Base-by-base conservation (phyloP, 345 rosid species). In the Aurinia saxatilis region DNA sequence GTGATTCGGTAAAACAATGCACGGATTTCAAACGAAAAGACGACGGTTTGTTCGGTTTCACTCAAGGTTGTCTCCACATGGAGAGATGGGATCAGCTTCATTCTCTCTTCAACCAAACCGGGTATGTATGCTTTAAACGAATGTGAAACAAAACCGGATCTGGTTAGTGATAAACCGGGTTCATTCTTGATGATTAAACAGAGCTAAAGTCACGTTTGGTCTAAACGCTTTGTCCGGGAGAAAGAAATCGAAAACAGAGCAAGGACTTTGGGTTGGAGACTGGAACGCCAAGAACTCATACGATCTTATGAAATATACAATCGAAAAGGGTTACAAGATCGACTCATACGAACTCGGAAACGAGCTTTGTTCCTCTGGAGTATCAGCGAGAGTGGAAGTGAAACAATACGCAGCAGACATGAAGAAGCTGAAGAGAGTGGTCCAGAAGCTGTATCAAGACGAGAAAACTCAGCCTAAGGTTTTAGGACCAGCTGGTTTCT, bases 331-430 rank as follows among this genome's bases (percentile, higher is more conserved):
- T 58, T 74, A 81, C 73, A 72, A 72, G 36, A 75, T 86, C 13
- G 81, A 86, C 11, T 80, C 93, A 0, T 86, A 80, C 16, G 87
- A 86, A 71, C 30, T 78, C 0, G 91, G 92, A 30, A 83, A 83
- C 67, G 88, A 85, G 78, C 63, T 85, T 13, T 70, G 82, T 48
- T 71, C 59, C 19, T 49, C 76, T 33, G 87, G 84, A 55, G 83
- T 80, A 3, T 15, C 80, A 7, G 87, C 82, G 36, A 77, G 73
- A 48, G 4, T 80, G 1, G 60, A 46, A 0, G 74, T 76, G 3
- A 64, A 67, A 6, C 78, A 77, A 17, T 85, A 82, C 39, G 84
- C 65, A 1, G 70, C 65, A 50, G 82, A 82, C 59, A 51, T 72
- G 3, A 45, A 71, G 11, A 38, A 19, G 8, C 72, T 79, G 1